Evolutionary conservation across 1,284 basidiomycete genomes (phyloP).

Genomic region (Exobasidium rhododendri): DNA sequence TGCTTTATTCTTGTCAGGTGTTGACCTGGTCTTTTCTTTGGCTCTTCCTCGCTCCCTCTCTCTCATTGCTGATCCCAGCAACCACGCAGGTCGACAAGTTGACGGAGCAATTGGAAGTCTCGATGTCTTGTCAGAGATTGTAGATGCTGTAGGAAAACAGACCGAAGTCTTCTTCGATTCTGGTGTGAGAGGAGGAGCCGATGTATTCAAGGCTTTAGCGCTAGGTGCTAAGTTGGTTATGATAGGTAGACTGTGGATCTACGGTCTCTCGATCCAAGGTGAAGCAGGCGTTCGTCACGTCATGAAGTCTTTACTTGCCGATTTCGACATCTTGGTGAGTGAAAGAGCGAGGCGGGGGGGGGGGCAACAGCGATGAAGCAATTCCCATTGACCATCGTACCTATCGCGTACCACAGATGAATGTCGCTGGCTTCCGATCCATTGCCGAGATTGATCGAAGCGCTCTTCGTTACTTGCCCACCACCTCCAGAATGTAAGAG

Average conservation of each 20-base stretch:
- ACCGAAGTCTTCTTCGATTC: conserved; percentile 66
- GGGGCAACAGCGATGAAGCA: too few relatives aligned
- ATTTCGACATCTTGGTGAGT: conserved; percentile 62
- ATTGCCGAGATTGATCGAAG: conserved; percentile 19
- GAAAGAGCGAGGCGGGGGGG: too few relatives aligned
- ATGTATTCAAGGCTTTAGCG: conserved; percentile 67
- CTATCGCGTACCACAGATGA: conserved; percentile 19
- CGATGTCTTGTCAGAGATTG: conserved; percentile 57
- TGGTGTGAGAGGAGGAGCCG: conserved; percentile 70
- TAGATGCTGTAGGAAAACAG: conserved; percentile 59
- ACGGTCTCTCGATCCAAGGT: conserved; percentile 65
- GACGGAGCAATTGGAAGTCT: conserved; percentile 25
- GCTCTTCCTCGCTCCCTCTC: too few relatives aligned
- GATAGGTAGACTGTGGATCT: conserved; percentile 56
- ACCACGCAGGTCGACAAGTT: conserved; percentile 64
- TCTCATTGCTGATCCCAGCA: too few relatives aligned
- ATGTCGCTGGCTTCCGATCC: conserved; percentile 24
- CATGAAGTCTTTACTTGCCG: conserved; percentile 64
- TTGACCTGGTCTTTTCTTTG: neutral
- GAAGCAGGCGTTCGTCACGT: conserved; percentile 68
- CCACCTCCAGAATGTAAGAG: neutral
- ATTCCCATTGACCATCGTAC: too few relatives aligned
- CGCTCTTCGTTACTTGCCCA: conserved; percentile 11
- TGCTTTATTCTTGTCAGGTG: neutral
- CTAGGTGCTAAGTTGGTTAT: conserved; percentile 54